phyloP scores from a whole-genome alignment of 176 grass and related monocot genomes.

The Canna indica region DNA sequence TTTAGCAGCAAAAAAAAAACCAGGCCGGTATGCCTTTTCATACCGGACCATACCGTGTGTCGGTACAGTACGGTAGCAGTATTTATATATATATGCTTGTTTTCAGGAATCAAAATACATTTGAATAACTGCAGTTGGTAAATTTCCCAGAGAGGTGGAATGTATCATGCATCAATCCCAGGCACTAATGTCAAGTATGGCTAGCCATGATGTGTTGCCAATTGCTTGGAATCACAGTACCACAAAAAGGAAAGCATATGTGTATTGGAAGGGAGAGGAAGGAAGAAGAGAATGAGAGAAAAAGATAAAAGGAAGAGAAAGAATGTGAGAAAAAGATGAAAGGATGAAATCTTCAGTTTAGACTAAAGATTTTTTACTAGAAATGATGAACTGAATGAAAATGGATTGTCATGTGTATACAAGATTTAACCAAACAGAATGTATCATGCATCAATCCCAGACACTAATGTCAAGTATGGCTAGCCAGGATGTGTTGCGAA shows the following conservation, averaged over 20 bases:
- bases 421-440: not conserved
- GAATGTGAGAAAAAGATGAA: not conserved
- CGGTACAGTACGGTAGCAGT: too few relatives aligned
- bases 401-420: not conserved
- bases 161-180: not conserved
- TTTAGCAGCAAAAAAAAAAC: too few relatives aligned
- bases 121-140: not conserved
- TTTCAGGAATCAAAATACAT: not conserved
- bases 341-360: not conserved
- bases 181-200: too few relatives aligned
- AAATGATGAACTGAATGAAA: not conserved
- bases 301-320: not conserved
- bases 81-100: not conserved
- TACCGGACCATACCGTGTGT: too few relatives aligned
- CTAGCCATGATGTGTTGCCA: not conserved
- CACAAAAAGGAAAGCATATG: not conserved
- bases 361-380: not conserved
- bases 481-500: not conserved
- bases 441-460: not conserved
- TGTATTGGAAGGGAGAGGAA: not conserved
- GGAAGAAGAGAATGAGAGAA: not conserved
- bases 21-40: too few relatives aligned
- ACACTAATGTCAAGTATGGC: not conserved
- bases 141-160: not conserved
- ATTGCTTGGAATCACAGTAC: not conserved